Conservation (phyloP, 225 moss, liverwort and hornwort species). For the Polytrichum commune region DNA sequence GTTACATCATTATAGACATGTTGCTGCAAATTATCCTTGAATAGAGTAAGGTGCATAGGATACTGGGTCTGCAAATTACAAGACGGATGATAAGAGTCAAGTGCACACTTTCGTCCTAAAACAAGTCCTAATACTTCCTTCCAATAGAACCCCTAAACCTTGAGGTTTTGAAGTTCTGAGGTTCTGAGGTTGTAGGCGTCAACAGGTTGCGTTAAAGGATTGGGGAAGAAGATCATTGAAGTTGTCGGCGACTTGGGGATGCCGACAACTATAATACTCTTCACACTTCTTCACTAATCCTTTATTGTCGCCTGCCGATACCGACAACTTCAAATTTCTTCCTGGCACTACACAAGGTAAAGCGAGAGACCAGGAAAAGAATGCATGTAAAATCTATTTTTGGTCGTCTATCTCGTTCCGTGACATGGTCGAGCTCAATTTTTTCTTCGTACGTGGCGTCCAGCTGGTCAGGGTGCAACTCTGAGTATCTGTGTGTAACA, state of each 20-base stretch:
- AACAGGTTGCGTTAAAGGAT: too few relatives aligned
- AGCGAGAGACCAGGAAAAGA: neutral
- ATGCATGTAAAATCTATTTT: neutral
- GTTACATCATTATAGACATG: slow-evolving; percentile 64
- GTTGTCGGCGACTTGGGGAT: too few relatives aligned
- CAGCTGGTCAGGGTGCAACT: slow-evolving; percentile 36
- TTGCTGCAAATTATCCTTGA: slow-evolving; percentile 55
- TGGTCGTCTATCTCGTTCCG: slow-evolving; percentile 33
- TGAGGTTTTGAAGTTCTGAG: too few relatives aligned
- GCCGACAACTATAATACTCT: too few relatives aligned
- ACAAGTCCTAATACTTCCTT: too few relatives aligned
- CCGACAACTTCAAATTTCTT: neutral
- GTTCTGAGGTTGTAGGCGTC: too few relatives aligned
- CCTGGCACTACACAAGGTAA: neutral
- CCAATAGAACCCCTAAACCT: too few relatives aligned
- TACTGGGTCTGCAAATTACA: slow-evolving; percentile 51
- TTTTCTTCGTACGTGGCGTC: slow-evolving; percentile 43
- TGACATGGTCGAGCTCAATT: slow-evolving; percentile 63
- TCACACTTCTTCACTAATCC: too few relatives aligned
- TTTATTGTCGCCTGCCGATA: too few relatives aligned
- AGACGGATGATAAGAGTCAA: too few relatives aligned
- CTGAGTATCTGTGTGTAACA: slow-evolving; percentile 36
- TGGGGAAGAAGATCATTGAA: too few relatives aligned
- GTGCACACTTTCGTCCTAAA: too few relatives aligned
- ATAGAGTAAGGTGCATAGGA: slow-evolving; percentile 46